phyloP scores from a whole-genome alignment of 257 asterid genomes.

The Nicotiana benthamiana region DNA sequence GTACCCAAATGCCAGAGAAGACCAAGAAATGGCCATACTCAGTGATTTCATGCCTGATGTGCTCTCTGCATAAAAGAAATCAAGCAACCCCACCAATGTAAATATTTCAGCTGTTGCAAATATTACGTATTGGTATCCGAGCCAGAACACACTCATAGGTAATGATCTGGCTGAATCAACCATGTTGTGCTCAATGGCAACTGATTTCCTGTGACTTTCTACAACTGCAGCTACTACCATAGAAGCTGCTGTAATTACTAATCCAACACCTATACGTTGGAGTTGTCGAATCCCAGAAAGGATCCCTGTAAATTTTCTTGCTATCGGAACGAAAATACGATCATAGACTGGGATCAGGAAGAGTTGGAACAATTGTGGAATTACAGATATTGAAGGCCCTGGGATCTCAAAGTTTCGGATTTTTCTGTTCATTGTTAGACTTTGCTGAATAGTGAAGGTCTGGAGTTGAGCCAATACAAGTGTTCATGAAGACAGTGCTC shows the following conservation, averaged over 20 bases:
- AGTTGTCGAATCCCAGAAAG: slow-evolving; percentile 20
- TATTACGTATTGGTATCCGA: slow-evolving; percentile 42
- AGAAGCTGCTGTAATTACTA: neutral
- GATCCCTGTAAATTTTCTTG: slow-evolving; percentile 8
- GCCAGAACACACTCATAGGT: slow-evolving; percentile 62
- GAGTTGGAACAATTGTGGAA: slow-evolving; percentile 39
- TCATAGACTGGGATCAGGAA: slow-evolving; percentile 15
- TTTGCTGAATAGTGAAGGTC: slow-evolving; percentile 66
- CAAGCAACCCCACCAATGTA: slow-evolving; percentile 50
- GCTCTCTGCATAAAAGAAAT: slow-evolving; percentile 68
- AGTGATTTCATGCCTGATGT: slow-evolving; percentile 56
- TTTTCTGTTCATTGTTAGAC: slow-evolving; percentile 50
- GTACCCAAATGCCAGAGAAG: slow-evolving; percentile 62
- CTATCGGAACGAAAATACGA: slow-evolving; percentile 14
- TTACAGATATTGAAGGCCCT: slow-evolving; percentile 55
- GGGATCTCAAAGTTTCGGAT: slow-evolving; percentile 50
- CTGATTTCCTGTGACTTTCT: slow-evolving; percentile 19
- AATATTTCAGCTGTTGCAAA: slow-evolving; percentile 66
- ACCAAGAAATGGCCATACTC: slow-evolving; percentile 55
- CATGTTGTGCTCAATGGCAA: slow-evolving; percentile 38
- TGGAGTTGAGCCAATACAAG: slow-evolving; percentile 77
- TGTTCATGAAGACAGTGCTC: slow-evolving; percentile 68
- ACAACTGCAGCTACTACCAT: slow-evolving; percentile 4
- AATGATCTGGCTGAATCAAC: slow-evolving; percentile 46
- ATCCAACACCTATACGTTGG: slow-evolving; percentile 14